Evolutionary conservation across 2,329 filamentous ascomycete genomes (phyloP).

Genomic region (Fusarium miscanthi): DNA sequence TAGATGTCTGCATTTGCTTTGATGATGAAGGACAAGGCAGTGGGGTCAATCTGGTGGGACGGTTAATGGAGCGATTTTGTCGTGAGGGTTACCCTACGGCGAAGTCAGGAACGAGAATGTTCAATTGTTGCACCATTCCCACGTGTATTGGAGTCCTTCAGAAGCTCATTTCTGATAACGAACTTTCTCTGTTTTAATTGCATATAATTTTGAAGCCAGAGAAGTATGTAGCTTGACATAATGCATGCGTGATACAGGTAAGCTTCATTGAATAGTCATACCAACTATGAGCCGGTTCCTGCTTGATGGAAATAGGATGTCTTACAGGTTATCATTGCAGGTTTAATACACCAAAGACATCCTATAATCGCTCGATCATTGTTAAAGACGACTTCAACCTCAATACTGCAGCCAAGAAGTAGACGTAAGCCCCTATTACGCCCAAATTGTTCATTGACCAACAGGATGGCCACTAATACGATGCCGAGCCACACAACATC

Average conservation of each 20-base stretch:
- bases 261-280: accelerated
- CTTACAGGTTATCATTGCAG: neutral
- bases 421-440: neutral
- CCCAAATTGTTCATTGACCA: neutral
- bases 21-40: neutral
- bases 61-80: neutral
- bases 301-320: too few species aligned
- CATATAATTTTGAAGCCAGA: too few species aligned
- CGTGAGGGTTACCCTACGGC: neutral
- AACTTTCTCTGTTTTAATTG: accelerated
- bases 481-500: neutral
- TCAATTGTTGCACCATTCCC: neutral
- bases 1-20: neutral
- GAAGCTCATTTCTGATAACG: accelerated
- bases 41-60: neutral
- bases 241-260: neutral
- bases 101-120: neutral
- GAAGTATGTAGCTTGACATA: neutral
- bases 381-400: neutral
- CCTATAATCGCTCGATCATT: neutral
- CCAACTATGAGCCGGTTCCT: accelerated
- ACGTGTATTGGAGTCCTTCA: accelerated
- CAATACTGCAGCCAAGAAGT: neutral
- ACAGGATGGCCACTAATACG: neutral
- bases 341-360: too few species aligned